phyloP scores from a whole-genome alignment of 2,329 filamentous ascomycete species.

The Paracoccidioides brasiliensis region DNA sequence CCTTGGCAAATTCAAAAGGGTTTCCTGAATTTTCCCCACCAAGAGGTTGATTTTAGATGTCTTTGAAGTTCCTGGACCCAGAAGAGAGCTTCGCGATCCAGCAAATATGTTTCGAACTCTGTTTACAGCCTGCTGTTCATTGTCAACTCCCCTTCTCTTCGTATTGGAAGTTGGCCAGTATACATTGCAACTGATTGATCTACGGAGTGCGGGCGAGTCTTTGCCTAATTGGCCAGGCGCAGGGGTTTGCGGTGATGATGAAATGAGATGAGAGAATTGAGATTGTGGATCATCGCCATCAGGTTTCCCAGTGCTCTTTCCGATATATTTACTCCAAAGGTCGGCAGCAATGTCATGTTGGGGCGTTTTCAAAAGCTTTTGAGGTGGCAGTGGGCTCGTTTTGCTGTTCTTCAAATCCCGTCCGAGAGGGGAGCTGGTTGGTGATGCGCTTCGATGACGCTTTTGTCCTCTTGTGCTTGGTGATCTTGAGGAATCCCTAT shows the following conservation, averaged over 20 bases:
- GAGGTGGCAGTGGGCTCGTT: conserved; percentile 47
- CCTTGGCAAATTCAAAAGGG: conserved; percentile 24
- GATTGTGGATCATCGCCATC: conserved; percentile 40
- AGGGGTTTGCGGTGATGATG: conserved; percentile 57
- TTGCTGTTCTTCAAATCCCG: conserved; percentile 28
- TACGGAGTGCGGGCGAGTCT: conserved; percentile 42
- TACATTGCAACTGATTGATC: conserved; percentile 55
- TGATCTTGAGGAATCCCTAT: conserved; percentile 36
- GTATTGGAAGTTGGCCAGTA: conserved; percentile 50
- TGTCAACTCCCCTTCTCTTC: conserved; percentile 52
- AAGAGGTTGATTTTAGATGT: conserved; percentile 42
- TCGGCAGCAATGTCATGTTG: conserved; percentile 60
- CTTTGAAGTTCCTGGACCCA: conserved; percentile 25
- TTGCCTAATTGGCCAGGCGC: conserved; percentile 28
- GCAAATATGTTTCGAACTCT: conserved; percentile 35
- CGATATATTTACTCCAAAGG: conserved; percentile 63
- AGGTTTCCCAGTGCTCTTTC: conserved; percentile 35
- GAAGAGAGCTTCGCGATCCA: conserved; percentile 24
- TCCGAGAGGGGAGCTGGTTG: conserved; percentile 51
- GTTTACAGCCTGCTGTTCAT: conserved; percentile 25
- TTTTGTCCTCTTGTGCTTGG: conserved; percentile 42
- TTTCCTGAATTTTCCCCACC: conserved; percentile 51
- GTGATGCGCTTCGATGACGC: conserved; percentile 61
- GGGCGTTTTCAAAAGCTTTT: conserved; percentile 49
- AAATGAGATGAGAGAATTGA: conserved; percentile 50